Base-by-base conservation (phyloP, 2,329 filamentous ascomycete species). In the Colletotrichum somersetense region DNA sequence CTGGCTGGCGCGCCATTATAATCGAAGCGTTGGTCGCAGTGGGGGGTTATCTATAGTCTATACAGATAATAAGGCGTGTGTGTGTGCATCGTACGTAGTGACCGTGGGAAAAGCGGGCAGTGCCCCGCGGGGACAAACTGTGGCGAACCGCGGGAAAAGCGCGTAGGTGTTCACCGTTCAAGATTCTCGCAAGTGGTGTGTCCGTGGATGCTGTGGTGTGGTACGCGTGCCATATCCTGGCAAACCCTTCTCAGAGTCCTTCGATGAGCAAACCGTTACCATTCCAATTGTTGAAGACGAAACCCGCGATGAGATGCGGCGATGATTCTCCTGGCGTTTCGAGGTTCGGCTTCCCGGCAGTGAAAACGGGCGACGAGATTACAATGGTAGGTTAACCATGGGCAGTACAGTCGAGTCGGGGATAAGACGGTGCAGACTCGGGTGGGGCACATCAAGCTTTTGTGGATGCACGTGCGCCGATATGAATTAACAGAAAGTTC, bases 171-270 rank as follows among this genome's bases (percentile, higher is more conserved):
- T 63, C 33, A 12, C 26, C 61, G n/a, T 42, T 63, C 23, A 63
- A 38, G 33, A 48, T 42, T 40, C 35, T 48, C 35, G 23, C 46
- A 16, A 53, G 61, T 53, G 61, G 23, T 30, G 61, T 52, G 61
- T 35, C 53, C 48, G 33, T 42, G 50, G 35, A 23, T 42, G 38
- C 38, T 48, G 48, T 23, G 53, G 48, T 38, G 53, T 26, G 33
- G 35, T 30, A 53, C 23, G 23, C 35, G 48, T 63, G 46, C 61
- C 61, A 63, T 63, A 63, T 35, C 61, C 61, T 53, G 61, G 16
- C n/a, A 53, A 40, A 53, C 38, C 16, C 50, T 53, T 53, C 5
- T 18, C 20, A 42, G n/a, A 53, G 35, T 53, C 10, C 4, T 42
- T 18, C 10, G 35, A 30, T 63, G 30, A 23, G 11, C 46, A 40